These are phyloP conservation scores for Exobasidium rhododendri DNA, from an alignment of 1,284 basidiomycete species.

Conservation along the genomic window DNA sequence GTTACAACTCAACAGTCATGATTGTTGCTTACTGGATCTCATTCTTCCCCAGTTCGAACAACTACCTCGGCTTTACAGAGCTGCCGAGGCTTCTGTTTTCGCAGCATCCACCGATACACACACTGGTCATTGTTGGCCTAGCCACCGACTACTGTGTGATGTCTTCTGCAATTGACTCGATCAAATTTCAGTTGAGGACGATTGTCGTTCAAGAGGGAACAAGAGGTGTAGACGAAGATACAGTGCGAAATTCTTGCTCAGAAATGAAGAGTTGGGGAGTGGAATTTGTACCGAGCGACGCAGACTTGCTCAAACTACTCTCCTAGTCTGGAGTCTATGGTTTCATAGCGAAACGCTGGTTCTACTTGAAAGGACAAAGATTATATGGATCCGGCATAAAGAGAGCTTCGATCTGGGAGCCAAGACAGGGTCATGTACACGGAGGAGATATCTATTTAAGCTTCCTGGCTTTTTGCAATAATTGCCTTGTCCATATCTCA, in stretches of 20 bases:
- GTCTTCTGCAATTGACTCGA: constrained; percentile 58
- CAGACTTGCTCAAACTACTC: background rate
- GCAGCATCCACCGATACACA: constrained; percentile 29
- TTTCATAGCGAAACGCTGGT: too few species aligned
- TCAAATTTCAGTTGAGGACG: constrained; percentile 58
- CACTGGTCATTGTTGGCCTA: constrained; percentile 62
- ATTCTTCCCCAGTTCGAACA: constrained; percentile 40
- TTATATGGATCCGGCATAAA: background rate
- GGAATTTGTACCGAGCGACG: background rate
- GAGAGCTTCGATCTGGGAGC: background rate
- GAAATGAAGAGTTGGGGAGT: constrained; percentile 11
- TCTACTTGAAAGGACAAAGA: too few species aligned
- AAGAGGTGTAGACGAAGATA: constrained; percentile 18
- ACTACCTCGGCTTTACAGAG: constrained; percentile 24
- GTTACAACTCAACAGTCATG: background rate
- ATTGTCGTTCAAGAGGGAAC: constrained; percentile 47
- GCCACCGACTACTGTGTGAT: constrained; percentile 66
- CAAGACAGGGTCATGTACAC: too few species aligned
- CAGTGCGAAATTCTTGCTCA: background rate
- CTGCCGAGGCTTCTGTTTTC: constrained; percentile 37
- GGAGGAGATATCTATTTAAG: too few species aligned
- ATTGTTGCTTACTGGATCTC: too few species aligned
- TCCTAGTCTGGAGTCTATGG: too few species aligned
- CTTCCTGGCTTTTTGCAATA: constrained; percentile 21
- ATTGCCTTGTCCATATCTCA: constrained; percentile 51